Conservation (phyloP, 352 stramenopile genomes). For the Aphanomyces euteiches region DNA sequence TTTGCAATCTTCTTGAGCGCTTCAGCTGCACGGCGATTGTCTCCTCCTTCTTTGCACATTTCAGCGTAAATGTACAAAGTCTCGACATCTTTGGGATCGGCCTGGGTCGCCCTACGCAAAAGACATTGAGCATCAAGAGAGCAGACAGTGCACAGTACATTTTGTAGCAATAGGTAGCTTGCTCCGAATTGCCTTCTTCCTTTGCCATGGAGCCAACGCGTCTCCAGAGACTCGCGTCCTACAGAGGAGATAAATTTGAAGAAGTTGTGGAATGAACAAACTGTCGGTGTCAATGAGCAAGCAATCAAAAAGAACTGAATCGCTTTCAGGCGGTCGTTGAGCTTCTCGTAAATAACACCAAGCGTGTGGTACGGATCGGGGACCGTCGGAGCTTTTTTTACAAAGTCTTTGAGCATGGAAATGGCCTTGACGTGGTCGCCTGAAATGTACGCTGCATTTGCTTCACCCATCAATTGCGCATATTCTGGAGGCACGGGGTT, state of each 20-base stretch:
- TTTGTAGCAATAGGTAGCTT: conserved; percentile 83
- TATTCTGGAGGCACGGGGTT: conserved; percentile 62
- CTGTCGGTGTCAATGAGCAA: conserved; percentile 58
- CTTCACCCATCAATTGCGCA: conserved; percentile 70
- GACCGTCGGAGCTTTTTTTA: conserved; percentile 85
- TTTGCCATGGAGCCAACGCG: conserved; percentile 79
- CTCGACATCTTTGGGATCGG: conserved; percentile 76
- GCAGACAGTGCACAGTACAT: conserved; percentile 33
- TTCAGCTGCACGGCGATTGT: conserved; percentile 72
- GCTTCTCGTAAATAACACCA: conserved; percentile 85
- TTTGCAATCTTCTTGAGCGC: conserved; percentile 75
- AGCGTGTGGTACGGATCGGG: conserved; percentile 83
- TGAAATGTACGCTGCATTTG: conserved; percentile 84
- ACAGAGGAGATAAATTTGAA: conserved; percentile 20
- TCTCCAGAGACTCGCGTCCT: conserved; percentile 83
- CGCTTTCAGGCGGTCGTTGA: conserved; percentile 71
- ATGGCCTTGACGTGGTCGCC: conserved; percentile 83
- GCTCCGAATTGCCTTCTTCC: conserved; percentile 82
- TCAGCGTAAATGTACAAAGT: conserved; percentile 78
- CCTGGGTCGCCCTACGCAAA: conserved; percentile 47
- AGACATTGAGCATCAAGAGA: not conserved
- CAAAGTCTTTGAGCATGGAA: conserved; percentile 78
- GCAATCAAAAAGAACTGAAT: conserved; percentile 85
- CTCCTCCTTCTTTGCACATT: conserved; percentile 67
- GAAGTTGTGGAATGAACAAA: not conserved